phyloP scores from a whole-genome alignment of 257 asterid genomes.

The Scutellaria galericulata region DNA sequence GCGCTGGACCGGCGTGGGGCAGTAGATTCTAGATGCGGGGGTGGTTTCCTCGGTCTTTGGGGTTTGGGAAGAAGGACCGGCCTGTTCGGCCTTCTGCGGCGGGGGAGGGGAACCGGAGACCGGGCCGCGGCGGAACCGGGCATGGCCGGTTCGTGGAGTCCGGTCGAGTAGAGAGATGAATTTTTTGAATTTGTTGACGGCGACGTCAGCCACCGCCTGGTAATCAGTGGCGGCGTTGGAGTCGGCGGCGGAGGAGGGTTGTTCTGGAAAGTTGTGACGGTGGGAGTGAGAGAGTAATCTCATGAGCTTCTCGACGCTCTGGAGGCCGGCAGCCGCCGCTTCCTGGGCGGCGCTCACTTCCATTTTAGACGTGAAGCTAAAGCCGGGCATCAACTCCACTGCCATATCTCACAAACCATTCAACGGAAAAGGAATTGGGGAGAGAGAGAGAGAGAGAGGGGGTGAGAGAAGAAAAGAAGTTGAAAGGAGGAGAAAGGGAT shows the following conservation, averaged over 20 bases:
- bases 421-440: not conserved
- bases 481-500: constrained; percentile 27
- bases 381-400: constrained; percentile 56
- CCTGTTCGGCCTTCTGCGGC: constrained; percentile 36
- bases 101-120: constrained; percentile 23
- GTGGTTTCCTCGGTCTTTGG: constrained; percentile 36
- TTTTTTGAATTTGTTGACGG: constrained; percentile 57
- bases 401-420: constrained; percentile 45
- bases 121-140: constrained; percentile 70
- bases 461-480: constrained; percentile 30
- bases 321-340: constrained; percentile 65
- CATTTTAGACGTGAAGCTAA: constrained; percentile 45
- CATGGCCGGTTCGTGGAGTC: constrained; percentile 59
- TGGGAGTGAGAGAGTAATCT: constrained; percentile 47
- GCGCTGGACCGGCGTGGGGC: constrained; percentile 74
- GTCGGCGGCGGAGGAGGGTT: constrained; percentile 16
- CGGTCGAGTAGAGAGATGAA: constrained; percentile 58
- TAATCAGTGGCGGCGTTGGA: constrained; percentile 39
- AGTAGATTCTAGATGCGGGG: constrained; percentile 44
- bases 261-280: constrained; percentile 38
- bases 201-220: constrained; percentile 57
- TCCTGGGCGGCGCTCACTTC: constrained; percentile 63
- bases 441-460: constrained; percentile 25
- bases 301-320: constrained; percentile 63
- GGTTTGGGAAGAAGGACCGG: constrained; percentile 19